These are phyloP conservation scores for Protomyces macrosporus DNA, from an alignment of 1,139 yeast species.

Conservation along the genomic window DNA sequence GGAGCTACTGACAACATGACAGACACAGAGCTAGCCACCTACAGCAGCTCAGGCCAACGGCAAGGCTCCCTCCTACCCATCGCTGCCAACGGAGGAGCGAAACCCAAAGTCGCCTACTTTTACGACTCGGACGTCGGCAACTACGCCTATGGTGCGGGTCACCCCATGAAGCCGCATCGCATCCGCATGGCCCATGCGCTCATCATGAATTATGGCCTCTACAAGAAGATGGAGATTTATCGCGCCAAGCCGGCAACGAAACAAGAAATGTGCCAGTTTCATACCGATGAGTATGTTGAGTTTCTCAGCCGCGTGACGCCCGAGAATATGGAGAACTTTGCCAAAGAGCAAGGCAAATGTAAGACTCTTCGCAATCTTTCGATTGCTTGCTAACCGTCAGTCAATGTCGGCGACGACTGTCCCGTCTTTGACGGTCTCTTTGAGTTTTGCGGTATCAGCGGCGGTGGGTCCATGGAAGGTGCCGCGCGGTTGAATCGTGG, in stretches of 20 bases:
- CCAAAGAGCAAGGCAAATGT: conserved; percentile 82
- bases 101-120: conserved; percentile 32
- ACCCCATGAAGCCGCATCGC: conserved; percentile 97
- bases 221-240: conserved; percentile 95
- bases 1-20: neutral
- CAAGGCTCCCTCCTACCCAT: conserved; percentile 26
- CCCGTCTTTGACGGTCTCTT: conserved; percentile 95
- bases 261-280: conserved; percentile 98
- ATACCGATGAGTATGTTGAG: conserved; percentile 94
- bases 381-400: neutral
- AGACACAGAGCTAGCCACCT: conserved; percentile 7
- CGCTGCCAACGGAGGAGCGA: conserved; percentile 26
- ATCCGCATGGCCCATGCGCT: conserved; percentile 79
- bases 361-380: neutral
- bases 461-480: conserved; percentile 97
- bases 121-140: conserved; percentile 75
- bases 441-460: conserved; percentile 88
- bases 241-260: conserved; percentile 96
- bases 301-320: conserved; percentile 90
- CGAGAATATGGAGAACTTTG: conserved; percentile 83
- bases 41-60: conserved; percentile 20
- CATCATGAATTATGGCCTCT: conserved; percentile 93
- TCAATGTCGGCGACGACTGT: conserved; percentile 96
- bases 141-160: conserved; percentile 97
- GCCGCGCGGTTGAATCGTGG: conserved; percentile 89